Conservation (phyloP, 257 asterid genomes). For the Solanum infundibuliforme region DNA sequence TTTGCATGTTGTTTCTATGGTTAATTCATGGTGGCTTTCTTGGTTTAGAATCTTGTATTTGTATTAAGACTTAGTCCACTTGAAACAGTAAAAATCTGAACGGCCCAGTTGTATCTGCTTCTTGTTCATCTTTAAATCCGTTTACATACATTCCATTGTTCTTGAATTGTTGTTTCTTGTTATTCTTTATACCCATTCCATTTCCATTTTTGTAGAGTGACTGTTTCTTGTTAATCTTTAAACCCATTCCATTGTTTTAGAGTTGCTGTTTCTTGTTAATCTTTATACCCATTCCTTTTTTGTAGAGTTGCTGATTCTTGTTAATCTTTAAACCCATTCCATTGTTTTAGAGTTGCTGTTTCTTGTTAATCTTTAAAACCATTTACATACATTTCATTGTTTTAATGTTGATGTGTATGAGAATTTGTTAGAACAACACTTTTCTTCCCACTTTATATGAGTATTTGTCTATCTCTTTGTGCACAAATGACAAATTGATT, state of each 20-base stretch:
- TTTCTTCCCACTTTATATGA: no score
- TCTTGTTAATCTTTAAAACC: neutral
- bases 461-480: no score
- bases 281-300: neutral
- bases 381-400: neutral
- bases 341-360: neutral
- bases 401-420: neutral
- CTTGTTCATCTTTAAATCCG: neutral
- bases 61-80: neutral
- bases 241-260: no score
- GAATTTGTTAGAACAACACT: no score
- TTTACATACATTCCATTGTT: neutral
- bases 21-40: no score
- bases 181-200: neutral
- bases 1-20: no score
- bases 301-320: neutral
- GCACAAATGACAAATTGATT: no score
- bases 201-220: no score
- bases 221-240: neutral
- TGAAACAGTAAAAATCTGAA: neutral
- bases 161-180: neutral
- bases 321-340: neutral
- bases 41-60: no score
- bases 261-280: neutral
- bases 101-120: neutral